A percentile compares a stretch with the other conserved stretches of the same genome.
phyloP scores from a whole-genome alignment of 257 asterid genomes.

The Penstemon eatonii region DNA sequence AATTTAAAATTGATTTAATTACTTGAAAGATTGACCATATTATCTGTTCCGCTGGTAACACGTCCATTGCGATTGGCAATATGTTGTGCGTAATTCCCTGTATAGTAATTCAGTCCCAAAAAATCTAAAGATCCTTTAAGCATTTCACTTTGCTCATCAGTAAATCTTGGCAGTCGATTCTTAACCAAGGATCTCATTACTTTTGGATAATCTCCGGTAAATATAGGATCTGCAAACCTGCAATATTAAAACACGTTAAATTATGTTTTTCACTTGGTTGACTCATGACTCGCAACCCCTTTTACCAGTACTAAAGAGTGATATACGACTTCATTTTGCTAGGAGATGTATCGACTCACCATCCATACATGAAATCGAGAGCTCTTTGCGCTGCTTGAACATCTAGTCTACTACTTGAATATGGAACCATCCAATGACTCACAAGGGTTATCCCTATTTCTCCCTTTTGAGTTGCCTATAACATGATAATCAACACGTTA shows the following conservation, averaged over 20 bases:
- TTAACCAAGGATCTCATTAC: constrained; percentile 43
- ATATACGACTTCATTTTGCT: neutral
- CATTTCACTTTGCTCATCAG: constrained; percentile 22
- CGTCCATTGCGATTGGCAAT: constrained; percentile 7
- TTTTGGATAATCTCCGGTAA: constrained; percentile 52
- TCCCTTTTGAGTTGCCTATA: constrained; percentile 59
- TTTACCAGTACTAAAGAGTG: neutral
- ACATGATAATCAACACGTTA: neutral
- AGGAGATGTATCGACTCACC: constrained; percentile 35
- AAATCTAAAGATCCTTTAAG: constrained; percentile 56
- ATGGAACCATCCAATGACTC: constrained; percentile 49
- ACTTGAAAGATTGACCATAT: constrained; percentile 30
- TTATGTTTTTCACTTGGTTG: neutral
- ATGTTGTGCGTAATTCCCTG: constrained; percentile 42
- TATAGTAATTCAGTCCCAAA: constrained; percentile 59
- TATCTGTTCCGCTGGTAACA: constrained; percentile 30
- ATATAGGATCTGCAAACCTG: constrained; percentile 52
- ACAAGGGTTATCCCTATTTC: constrained; percentile 49
- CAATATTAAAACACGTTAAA: neutral
- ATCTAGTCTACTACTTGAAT: constrained; percentile 36
- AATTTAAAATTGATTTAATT: neutral
- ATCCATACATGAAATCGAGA: constrained; percentile 61
- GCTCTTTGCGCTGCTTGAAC: constrained; percentile 49
- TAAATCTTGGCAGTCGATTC: constrained; percentile 51
- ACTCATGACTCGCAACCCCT: neutral